Conservation (phyloP, 148 eudicot species). For the Agrostemma githago region DNA sequence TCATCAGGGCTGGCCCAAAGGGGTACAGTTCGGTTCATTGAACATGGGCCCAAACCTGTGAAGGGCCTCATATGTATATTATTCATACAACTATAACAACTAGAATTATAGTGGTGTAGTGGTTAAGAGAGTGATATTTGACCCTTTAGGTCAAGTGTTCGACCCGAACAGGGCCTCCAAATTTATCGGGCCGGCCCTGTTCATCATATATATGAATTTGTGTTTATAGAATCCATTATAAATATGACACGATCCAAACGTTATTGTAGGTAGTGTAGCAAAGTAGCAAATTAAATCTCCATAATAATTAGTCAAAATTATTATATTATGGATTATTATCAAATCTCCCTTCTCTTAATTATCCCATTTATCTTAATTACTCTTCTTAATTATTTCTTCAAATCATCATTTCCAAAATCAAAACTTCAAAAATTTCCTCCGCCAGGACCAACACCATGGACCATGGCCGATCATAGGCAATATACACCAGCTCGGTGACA, state of each 20-base stretch:
- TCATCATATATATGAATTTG: no score
- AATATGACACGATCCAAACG: background rate
- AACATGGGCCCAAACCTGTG: no score
- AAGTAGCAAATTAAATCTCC: background rate
- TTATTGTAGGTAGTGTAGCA: background rate
- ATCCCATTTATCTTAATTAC: background rate
- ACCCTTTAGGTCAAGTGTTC: no score
- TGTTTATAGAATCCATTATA: background rate
- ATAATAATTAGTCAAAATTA: background rate
- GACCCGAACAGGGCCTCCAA: no score
- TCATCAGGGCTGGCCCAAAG: no score
- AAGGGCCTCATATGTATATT: no score
- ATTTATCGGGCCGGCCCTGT: no score
- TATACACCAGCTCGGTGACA: slow-evolving; percentile 30
- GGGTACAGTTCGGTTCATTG: no score
- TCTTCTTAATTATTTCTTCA: background rate
- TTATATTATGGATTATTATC: background rate
- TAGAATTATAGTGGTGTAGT: no score
- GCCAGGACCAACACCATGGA: slow-evolving; percentile 36
- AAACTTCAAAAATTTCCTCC: slow-evolving; percentile 20
- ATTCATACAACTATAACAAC: no score
- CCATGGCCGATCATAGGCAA: slow-evolving; percentile 44
- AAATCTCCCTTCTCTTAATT: background rate
- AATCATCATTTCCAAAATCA: background rate
- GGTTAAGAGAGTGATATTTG: no score